These are phyloP conservation scores for Austroboletus eburneus DNA, from an alignment of 768 basidiomycete species.

Conservation along the genomic window DNA sequence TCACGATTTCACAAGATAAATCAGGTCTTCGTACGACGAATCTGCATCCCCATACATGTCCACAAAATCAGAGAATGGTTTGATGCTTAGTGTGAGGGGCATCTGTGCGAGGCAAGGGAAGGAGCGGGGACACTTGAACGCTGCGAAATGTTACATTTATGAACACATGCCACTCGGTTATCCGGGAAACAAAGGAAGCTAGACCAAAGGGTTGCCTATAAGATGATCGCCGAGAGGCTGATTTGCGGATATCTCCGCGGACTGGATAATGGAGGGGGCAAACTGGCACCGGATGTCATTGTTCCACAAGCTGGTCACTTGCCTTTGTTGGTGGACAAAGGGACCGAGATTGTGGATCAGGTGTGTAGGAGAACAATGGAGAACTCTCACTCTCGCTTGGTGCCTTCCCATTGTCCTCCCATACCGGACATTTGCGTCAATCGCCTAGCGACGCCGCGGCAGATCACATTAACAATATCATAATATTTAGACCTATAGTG, in stretches of 20 bases:
- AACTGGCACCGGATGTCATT: slow-evolving; percentile 15
- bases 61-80: slow-evolving; percentile 52
- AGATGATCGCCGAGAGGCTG: too few species aligned
- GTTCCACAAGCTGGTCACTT: slow-evolving; percentile 21
- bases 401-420: slow-evolving; percentile 15
- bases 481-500: background rate
- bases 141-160: slow-evolving; percentile 23
- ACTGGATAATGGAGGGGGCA: too few species aligned
- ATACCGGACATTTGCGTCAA: background rate
- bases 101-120: slow-evolving; percentile 38
- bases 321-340: slow-evolving; percentile 30
- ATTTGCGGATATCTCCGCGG: too few species aligned
- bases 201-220: slow-evolving; percentile 7
- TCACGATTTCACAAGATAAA: slow-evolving; percentile 1
- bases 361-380: slow-evolving; percentile 31
- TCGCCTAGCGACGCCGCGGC: background rate
- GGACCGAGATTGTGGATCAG: slow-evolving; percentile 11
- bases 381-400: slow-evolving; percentile 12
- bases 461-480: background rate
- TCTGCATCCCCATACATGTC: slow-evolving; percentile 72
- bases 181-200: slow-evolving; percentile 28
- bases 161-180: slow-evolving; percentile 25
- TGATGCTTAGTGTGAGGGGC: slow-evolving; percentile 63
- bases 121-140: slow-evolving; percentile 6
- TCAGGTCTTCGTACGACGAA: slow-evolving; percentile 45